Base-by-base conservation (phyloP, 441 rosid genomes). In the Populus hybrid region DNA sequence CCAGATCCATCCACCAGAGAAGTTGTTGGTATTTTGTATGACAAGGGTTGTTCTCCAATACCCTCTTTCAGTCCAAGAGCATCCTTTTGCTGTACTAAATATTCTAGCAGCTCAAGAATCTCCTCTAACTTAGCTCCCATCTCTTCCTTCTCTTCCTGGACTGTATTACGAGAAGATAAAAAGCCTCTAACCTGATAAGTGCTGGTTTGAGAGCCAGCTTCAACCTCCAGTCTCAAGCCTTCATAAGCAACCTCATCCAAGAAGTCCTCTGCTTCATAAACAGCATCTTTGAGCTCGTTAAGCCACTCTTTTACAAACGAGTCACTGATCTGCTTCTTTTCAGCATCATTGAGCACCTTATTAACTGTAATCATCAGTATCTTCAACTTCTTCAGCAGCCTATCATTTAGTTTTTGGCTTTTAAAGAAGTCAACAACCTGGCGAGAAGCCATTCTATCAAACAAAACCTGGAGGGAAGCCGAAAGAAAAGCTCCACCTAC, bases 401-500 rank as follows among this genome's bases (percentile, higher is more conserved):
- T 12, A 64, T 38, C 26, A 7, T 26, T 20, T 9, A 74, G 72
- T 40, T 38, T 69, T 12, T n/a, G 14, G 24, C 75, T 33, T 16
- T n/a, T 70, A 68, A 82, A 74, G 82, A 74, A 75, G 81, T 70
- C 75, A 21, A 64, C 4, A 10, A 81, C 75, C 33, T 71, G 38
- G 6, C 23, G 68, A 33, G 83, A 77, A 36, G 81, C 80, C 73
- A 82, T 26, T 68, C 74, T 72, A 29, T 82, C 80, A 10, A 82
- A 76, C 66, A 82, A 68, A 2, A 82, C 85, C 64, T 79, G 64
- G n/a, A 82, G 82, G 71, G 68, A 61, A 69, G 82, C 78, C 1
- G 81, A 79, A 20, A 82, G 81, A 50, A 82, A 76, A 14, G 85
- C 78, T 40, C 85, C 83, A 9, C 82, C 79, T 21, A 82, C 74